Evolutionary conservation across 345 rosid genomes (phyloP).

Genomic region (Boechera stricta): DNA sequence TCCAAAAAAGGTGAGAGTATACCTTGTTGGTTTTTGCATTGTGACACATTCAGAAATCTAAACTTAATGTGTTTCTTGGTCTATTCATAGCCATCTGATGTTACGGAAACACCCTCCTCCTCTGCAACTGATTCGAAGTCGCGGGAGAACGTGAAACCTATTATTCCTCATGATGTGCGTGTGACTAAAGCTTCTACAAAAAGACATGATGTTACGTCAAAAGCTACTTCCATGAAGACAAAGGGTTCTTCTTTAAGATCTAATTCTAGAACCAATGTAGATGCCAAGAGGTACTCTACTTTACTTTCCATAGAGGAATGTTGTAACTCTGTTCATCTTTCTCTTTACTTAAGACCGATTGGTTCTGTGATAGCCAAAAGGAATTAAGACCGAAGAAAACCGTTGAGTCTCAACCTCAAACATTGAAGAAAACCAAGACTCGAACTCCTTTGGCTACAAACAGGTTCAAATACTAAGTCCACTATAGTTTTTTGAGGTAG

Average conservation of each 20-base stretch:
- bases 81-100: conserved; percentile 17
- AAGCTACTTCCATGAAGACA: conserved; percentile 35
- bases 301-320: conserved; percentile 21
- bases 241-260: conserved; percentile 51
- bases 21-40: conserved; percentile 3
- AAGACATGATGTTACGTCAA: conserved; percentile 45
- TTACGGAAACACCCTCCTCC: conserved; percentile 14
- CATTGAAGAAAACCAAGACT: conserved; percentile 49
- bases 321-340: conserved; percentile 6
- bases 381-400: conserved; percentile 54
- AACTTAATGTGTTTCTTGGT: conserved; percentile 24
- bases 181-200: conserved; percentile 34
- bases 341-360: conserved; percentile 21
- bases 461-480: conserved; percentile 54
- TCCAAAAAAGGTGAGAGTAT: conserved; percentile 20
- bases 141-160: background rate
- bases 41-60: conserved; percentile 22
- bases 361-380: conserved; percentile 52
- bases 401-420: conserved; percentile 48
- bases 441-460: conserved; percentile 48
- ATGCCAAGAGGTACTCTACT: conserved; percentile 55
- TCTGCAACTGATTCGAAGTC: conserved; percentile 32
- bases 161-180: background rate
- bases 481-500: background rate
- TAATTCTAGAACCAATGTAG: conserved; percentile 47